Percentiles rank a stretch among this genome's conserved stretches.
Evolutionary conservation across 2,329 filamentous ascomycete genomes (phyloP).

Genomic region (Arthrinium phaeospermum): DNA sequence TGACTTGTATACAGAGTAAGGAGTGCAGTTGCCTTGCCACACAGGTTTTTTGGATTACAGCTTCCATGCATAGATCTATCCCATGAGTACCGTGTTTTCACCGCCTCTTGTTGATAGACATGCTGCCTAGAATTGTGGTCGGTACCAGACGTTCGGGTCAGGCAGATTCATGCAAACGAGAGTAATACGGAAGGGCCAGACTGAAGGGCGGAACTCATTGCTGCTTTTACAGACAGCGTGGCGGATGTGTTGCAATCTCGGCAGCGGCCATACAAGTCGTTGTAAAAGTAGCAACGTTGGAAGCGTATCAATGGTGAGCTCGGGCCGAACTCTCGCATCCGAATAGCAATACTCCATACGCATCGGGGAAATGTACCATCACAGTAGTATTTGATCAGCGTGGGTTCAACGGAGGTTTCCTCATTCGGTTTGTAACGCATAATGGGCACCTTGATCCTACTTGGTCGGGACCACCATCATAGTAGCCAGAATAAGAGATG

Average conservation of each 20-base stretch:
- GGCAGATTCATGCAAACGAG: background rate
- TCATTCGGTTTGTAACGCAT: slow-evolving; percentile 5
- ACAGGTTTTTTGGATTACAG: background rate
- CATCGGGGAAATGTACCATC: background rate
- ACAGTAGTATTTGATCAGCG: background rate
- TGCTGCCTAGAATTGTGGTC: slow-evolving; percentile 9
- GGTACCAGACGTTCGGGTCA: slow-evolving; percentile 2
- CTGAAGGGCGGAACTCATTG: background rate
- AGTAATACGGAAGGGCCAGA: background rate
- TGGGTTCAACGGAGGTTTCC: background rate
- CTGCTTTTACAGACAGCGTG: background rate
- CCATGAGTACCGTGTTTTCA: background rate
- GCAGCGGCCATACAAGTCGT: background rate
- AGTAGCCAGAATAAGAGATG: background rate
- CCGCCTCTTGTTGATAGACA: background rate
- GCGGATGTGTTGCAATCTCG: background rate
- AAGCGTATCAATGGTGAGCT: background rate
- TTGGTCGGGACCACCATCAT: background rate
- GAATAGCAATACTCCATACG: background rate
- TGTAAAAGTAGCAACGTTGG: background rate
- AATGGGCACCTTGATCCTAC: background rate
- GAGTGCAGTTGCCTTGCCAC: background rate
- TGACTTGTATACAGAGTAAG: background rate
- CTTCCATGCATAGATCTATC: background rate
- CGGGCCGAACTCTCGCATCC: background rate